Percentiles rank a stretch among this genome's conserved stretches.
phyloP scores from a whole-genome alignment of 345 rosid genomes.

The Salix brachista region DNA sequence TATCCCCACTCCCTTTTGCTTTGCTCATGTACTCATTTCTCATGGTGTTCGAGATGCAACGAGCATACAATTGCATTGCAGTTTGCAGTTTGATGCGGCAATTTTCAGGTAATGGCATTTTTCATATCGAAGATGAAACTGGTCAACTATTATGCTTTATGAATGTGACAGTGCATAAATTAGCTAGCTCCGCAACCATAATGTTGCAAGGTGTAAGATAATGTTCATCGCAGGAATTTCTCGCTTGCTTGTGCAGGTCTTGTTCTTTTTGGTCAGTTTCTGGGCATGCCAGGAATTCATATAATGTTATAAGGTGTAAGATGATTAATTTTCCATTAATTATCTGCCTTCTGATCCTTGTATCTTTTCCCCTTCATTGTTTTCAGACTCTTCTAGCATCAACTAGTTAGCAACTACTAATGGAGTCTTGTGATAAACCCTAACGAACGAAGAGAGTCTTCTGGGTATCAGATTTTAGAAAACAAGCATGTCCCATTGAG shows the following conservation, averaged over 20 bases:
- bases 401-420: not conserved
- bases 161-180: not conserved
- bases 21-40: not conserved
- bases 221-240: not conserved
- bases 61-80: not conserved
- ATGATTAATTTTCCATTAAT: too few relatives aligned
- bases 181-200: not conserved
- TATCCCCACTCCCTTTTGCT: not conserved
- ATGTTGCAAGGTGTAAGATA: not conserved
- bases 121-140: not conserved
- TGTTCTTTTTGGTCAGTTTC: not conserved
- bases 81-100: not conserved
- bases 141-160: not conserved
- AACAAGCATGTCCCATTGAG: too few relatives aligned
- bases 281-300: not conserved
- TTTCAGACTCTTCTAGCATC: not conserved
- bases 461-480: too few relatives aligned
- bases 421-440: not conserved
- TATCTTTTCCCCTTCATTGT: too few relatives aligned
- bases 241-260: not conserved
- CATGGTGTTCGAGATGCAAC: not conserved
- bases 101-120: not conserved
- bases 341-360: too few relatives aligned
- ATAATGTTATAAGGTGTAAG: too few relatives aligned
- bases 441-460: not conserved